Evolutionary conservation across 208 protist genomes (phyloP).

Genomic region (Acanthamoeba sp.): DNA sequence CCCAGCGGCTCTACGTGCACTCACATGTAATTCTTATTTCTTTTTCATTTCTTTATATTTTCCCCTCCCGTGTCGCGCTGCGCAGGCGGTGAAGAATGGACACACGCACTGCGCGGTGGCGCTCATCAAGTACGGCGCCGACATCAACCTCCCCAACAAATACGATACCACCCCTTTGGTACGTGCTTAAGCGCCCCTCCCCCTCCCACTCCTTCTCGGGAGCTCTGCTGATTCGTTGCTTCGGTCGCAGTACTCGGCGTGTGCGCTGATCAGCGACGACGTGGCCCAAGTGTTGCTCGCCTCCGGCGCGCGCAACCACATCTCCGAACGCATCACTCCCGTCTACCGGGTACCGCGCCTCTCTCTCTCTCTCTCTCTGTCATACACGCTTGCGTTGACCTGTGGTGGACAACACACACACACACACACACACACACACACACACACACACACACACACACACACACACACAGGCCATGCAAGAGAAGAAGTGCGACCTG

Average conservation of each 20-base stretch:
- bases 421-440: no score
- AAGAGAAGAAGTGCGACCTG: conserved; percentile 6
- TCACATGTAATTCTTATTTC: no score
- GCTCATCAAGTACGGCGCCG: conserved; percentile 16
- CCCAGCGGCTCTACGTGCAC: no score
- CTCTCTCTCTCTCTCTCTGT: background rate
- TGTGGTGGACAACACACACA: no score
- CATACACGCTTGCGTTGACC: background rate
- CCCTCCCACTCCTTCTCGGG: background rate
- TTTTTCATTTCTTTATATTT: no score
- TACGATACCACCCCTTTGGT: conserved; percentile 17
- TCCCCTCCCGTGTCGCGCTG: background rate
- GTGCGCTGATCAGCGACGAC: background rate
- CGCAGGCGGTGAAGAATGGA: conserved; percentile 23
- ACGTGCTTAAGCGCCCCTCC: background rate
- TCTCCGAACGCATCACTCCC: background rate
- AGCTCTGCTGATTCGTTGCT: background rate
- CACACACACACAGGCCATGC: background rate
- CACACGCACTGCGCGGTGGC: background rate
- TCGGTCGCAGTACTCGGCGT: conserved; percentile 17
- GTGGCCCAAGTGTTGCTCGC: background rate
- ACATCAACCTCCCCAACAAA: conserved; percentile 46
- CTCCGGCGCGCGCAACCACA: background rate
- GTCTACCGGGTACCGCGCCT: background rate
- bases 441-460: no score